Conservation (phyloP, 176 grass and related monocot genomes). For the Oryza brachyantha region DNA sequence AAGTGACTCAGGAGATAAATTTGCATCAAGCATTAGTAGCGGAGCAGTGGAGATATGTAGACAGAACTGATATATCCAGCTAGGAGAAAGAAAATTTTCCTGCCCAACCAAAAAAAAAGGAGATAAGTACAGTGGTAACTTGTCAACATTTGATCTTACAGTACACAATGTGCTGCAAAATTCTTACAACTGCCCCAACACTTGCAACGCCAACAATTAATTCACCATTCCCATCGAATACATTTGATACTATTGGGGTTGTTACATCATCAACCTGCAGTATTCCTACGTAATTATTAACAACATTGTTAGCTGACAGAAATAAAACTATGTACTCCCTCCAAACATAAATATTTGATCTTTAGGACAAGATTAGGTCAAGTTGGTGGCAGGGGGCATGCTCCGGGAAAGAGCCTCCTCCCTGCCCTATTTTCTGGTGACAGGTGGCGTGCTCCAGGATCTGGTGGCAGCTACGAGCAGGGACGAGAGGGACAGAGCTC, state of each 20-base stretch:
- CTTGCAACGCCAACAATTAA: slow-evolving; percentile 67
- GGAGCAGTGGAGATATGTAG: slow-evolving; percentile 56
- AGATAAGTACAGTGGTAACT: slow-evolving; percentile 16
- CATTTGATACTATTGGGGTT: slow-evolving; percentile 85
- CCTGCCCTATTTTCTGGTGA: too few species aligned
- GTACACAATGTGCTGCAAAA: slow-evolving; percentile 1
- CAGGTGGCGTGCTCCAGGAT: too few species aligned
- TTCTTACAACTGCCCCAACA: slow-evolving; percentile 92
- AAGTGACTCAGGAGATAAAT: slow-evolving; percentile 69
- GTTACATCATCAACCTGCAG: slow-evolving; percentile 49
- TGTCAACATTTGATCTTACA: not conserved
- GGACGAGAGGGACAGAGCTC: too few species aligned
- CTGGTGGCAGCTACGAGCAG: too few species aligned
- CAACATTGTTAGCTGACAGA: slow-evolving; percentile 12
- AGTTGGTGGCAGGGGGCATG: not conserved
- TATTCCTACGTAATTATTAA: slow-evolving; percentile 62
- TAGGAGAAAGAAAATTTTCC: slow-evolving; percentile 77
- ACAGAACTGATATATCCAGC: slow-evolving; percentile 65
- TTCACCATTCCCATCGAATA: slow-evolving; percentile 76
- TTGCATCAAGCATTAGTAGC: slow-evolving; percentile 89
- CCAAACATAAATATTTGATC: too few species aligned
- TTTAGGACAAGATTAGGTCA: not conserved
- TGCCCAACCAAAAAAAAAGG: slow-evolving; percentile 43
- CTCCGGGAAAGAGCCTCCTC: too few species aligned
- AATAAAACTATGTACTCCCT: not conserved